Evolutionary conservation across 1,139 yeast genomes (phyloP), one percentile per base, ranked within the genome.

Genomic region (Nakaseomyces kungkrabaensis): DNA sequence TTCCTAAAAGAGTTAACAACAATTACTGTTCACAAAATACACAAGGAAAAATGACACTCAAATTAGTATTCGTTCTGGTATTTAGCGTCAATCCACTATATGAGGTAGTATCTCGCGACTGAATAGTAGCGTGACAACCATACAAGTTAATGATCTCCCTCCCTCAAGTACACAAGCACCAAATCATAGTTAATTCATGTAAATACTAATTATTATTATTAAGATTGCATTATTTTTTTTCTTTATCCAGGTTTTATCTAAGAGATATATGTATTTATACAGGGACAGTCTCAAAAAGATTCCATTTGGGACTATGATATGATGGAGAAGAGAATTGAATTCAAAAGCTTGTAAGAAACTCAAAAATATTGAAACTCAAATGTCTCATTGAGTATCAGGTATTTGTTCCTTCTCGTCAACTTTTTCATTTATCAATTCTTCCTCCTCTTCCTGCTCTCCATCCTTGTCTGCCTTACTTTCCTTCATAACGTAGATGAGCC

Each of bases 141-240:
- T n/a, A n/a, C n/a, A 78, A 62, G 53, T 79, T 73, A 27, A 79
- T 66, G 51, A 79, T 75, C 0, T 17, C 22, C 22, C 22, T 17
- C 22, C 78, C 82, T 54, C 81, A 62, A 5, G 75, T 68, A 49
- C 85, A 68, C 49, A 81, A 70, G 2, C 84, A 79, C 80, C 85
- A 79, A 31, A 67, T 68, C 3, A 17, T 17, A 17, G 22, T 17
- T 2, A 29, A 29, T 3, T 29, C 6, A 2, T 29, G 31, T 29
- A 29, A 29, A 7, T 29, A 29, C 9, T 29, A 29, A 29, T 29
- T 29, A 7, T 29, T 29, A 29, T 17, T 17, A 17, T 17, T 17
- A 17, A 17, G 22, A 17, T 17, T 17, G 22, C 22, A 17, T 17
- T 17, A 17, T 17, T 17, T 17, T 17, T 17, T 17, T 17, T 17